phyloP scores from a whole-genome alignment of 176 grass and related monocot species.

The Pharus latifolius region DNA sequence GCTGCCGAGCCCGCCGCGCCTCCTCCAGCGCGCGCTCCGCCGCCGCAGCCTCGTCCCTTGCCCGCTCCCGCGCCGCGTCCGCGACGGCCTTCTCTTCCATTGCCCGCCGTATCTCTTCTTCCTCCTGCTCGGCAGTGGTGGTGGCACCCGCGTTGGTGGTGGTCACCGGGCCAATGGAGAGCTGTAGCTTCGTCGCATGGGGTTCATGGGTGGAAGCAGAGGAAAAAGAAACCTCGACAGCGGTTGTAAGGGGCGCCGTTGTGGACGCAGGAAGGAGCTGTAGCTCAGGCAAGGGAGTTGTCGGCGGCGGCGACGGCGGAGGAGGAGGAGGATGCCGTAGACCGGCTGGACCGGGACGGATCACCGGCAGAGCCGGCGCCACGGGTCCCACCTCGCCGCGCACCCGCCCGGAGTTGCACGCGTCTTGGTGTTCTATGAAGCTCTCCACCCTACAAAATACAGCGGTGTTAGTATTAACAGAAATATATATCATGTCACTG shows the following conservation, averaged over 20 bases:
- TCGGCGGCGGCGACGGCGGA: neutral
- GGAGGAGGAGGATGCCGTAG: neutral
- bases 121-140: neutral
- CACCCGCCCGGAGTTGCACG: constrained; percentile 65
- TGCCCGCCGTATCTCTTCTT: constrained; percentile 24
- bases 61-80: constrained; percentile 42
- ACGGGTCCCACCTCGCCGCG: constrained; percentile 19
- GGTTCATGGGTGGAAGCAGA: constrained; percentile 9
- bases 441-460: constrained; percentile 68
- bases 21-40: constrained; percentile 65
- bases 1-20: constrained; percentile 60
- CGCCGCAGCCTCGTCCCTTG: constrained; percentile 37
- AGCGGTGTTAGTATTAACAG: neutral
- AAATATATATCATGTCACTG: too few species aligned
- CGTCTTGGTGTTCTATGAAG: constrained; percentile 98
- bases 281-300: constrained; percentile 33
- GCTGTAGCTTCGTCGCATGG: constrained; percentile 49
- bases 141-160: neutral
- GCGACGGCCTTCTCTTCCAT: constrained; percentile 48
- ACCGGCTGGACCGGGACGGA: neutral
- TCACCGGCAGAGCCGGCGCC: constrained; percentile 8
- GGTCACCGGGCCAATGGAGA: constrained; percentile 36
- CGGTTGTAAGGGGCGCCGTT: neutral
- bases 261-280: constrained; percentile 53
- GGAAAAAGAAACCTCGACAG: neutral